phyloP scores from a whole-genome alignment of 148 eudicot genomes.

The Vaccinium darrowii region DNA sequence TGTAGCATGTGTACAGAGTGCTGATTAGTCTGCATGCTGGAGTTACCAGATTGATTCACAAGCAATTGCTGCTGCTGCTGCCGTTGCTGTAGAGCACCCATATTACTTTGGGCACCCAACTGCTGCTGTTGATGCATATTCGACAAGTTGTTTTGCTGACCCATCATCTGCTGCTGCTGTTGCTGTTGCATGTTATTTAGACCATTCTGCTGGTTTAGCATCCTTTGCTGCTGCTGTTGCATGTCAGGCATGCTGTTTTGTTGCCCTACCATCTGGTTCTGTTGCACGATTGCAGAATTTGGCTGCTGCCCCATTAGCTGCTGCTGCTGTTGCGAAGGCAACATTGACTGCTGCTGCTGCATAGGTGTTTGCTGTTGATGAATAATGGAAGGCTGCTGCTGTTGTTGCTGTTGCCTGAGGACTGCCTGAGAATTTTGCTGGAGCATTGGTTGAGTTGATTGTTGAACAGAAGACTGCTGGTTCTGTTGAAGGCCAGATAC shows the following conservation, averaged over 20 bases:
- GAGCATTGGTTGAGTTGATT: constrained; percentile 61
- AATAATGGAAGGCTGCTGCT: constrained; percentile 42
- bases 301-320: constrained; percentile 57
- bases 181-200: constrained; percentile 60
- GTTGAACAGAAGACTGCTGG: constrained; percentile 69
- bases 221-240: constrained; percentile 72
- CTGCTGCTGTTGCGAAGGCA: constrained; percentile 40
- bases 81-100: constrained; percentile 41
- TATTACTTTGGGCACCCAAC: constrained; percentile 57
- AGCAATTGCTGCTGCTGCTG: constrained; percentile 58
- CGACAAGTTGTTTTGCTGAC: constrained; percentile 49
- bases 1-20: constrained; percentile 64
- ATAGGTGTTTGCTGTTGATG: constrained; percentile 57
- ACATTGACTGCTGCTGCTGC: constrained; percentile 43
- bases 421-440: constrained; percentile 69
- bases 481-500: constrained; percentile 62
- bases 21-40: constrained; percentile 61
- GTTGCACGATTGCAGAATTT: constrained; percentile 51
- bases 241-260: constrained; percentile 66
- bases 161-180: constrained; percentile 45
- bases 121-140: constrained; percentile 68
- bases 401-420: constrained; percentile 51
- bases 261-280: constrained; percentile 59
- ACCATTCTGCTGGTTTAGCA: constrained; percentile 62
- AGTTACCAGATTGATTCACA: constrained; percentile 64